phyloP scores from a whole-genome alignment of 228 moss, liverwort and hornwort species.

The Sphagnum magellanicum region DNA sequence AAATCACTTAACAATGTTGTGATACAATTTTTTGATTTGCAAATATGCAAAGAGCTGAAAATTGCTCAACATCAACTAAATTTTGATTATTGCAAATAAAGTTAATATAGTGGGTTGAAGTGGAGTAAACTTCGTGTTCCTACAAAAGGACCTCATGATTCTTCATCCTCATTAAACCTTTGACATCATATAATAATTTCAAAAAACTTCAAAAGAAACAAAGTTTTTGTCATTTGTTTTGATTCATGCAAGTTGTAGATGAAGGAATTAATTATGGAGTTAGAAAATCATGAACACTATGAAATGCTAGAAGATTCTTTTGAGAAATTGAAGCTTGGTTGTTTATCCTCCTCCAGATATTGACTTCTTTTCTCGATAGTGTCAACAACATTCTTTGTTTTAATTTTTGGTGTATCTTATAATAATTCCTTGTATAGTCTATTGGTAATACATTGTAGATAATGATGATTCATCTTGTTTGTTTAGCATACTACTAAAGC shows the following conservation, averaged over 20 bases:
- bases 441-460: not conserved
- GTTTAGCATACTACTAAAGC: constrained; percentile 30
- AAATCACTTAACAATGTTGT: too few relatives aligned
- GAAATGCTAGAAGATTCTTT: constrained; percentile 25
- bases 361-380: not conserved
- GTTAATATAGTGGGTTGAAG: too few relatives aligned
- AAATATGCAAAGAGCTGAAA: too few relatives aligned
- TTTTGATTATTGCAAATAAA: too few relatives aligned
- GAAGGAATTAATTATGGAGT: constrained; percentile 57
- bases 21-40: too few relatives aligned
- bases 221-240: too few relatives aligned
- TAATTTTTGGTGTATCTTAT: not conserved
- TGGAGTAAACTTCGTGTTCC: too few relatives aligned
- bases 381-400: constrained; percentile 1
- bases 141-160: too few relatives aligned
- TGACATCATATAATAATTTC: too few relatives aligned
- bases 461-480: not conserved
- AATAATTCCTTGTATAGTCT: not conserved
- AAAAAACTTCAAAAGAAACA: too few relatives aligned
- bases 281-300: constrained; percentile 37
- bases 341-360: not conserved
- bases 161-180: too few relatives aligned
- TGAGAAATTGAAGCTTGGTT: constrained; percentile 31
- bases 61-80: too few relatives aligned
- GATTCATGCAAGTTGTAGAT: constrained; percentile 84